Conservation (phyloP, 495 filamentous ascomycete species). For the Astrothelium macrocarpum region DNA sequence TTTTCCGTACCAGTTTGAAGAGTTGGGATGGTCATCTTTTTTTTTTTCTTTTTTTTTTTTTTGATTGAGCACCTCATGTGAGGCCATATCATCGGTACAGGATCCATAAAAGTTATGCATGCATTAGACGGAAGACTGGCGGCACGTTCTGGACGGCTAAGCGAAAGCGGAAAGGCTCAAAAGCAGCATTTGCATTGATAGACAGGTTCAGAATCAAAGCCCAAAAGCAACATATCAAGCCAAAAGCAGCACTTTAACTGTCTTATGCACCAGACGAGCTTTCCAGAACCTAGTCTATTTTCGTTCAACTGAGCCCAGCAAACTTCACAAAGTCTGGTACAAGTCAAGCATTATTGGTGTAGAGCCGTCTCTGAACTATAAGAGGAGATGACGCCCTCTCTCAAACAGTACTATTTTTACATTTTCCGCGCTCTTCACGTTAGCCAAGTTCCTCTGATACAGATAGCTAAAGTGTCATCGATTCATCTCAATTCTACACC, state of each 20-base stretch:
- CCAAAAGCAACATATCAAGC: constrained; percentile 2
- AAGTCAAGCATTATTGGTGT: not conserved
- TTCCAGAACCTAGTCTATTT: not conserved
- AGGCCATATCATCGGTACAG: not conserved
- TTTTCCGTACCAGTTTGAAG: not conserved
- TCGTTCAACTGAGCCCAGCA: not conserved
- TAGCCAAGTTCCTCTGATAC: not conserved
- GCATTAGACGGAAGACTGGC: not conserved
- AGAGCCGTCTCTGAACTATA: not conserved
- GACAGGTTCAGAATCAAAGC: not conserved
- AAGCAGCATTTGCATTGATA: not conserved
- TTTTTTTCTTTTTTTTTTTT: not conserved
- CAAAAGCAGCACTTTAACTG: not conserved
- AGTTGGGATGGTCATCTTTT: too few species aligned
- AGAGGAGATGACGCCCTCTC: not conserved
- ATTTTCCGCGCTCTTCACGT: not conserved
- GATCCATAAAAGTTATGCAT: not conserved
- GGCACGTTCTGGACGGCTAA: not conserved
- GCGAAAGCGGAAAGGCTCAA: not conserved
- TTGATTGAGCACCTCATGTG: not conserved
- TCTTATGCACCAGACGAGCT: not conserved
- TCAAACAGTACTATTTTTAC: not conserved
- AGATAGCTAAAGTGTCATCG: not conserved
- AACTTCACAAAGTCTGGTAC: not conserved
- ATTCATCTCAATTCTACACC: constrained; percentile 70